Conservation (phyloP, 441 rosid species). For the Syzygium malaccense region DNA sequence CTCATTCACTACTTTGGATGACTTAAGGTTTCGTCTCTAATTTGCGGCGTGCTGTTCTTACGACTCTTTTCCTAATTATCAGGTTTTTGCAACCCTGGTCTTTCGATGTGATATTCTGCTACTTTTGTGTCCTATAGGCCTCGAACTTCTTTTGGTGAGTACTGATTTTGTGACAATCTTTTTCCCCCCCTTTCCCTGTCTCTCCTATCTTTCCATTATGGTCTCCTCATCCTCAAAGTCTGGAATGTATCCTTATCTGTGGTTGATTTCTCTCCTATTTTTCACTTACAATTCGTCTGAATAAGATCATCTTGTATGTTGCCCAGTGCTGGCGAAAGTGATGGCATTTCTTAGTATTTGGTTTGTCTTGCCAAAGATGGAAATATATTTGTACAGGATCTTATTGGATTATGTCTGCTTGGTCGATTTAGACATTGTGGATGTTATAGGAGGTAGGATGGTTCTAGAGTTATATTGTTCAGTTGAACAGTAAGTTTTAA, state of each 20-base stretch:
- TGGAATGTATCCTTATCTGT: neutral
- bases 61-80: constrained; percentile 16
- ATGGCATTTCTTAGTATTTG: neutral
- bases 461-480: neutral
- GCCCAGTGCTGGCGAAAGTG: neutral
- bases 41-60: constrained; percentile 3
- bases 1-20: neutral
- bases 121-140: constrained; percentile 74
- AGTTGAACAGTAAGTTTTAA: neutral
- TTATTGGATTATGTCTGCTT: neutral
- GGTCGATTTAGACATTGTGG: neutral
- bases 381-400: neutral
- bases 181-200: neutral
- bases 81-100: constrained; percentile 63
- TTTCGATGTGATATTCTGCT: constrained; percentile 86
- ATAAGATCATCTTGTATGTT: neutral
- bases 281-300: neutral
- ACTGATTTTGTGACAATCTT: neutral
- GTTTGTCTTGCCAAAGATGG: neutral
- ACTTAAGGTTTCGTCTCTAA: constrained; percentile 9
- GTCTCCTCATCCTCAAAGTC: neutral
- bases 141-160: constrained; percentile 75
- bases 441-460: neutral
- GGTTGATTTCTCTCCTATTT: neutral
- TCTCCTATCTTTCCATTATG: neutral